Evolutionary conservation across 164 flowering plant species (phyloP).

Genomic region (Liquidambar formosana): DNA sequence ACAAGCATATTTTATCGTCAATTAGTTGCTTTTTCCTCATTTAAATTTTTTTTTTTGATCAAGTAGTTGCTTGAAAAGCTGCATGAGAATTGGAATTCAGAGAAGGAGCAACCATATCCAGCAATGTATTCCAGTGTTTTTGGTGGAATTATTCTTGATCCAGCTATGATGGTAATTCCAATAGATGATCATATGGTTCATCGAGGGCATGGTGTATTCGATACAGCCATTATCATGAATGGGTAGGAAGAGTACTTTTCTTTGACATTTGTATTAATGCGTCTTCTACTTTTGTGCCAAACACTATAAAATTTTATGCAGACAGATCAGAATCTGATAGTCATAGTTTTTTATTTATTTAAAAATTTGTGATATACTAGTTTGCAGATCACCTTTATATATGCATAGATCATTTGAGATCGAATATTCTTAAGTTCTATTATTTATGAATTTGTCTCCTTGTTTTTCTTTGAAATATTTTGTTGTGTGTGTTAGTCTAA

Average conservation of each 20-base stretch:
- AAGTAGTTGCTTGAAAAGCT: conserved; percentile 71
- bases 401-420: too few species aligned
- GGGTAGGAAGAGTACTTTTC: conserved; percentile 52
- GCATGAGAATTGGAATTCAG: conserved; percentile 57
- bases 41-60: not conserved
- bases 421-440: too few species aligned
- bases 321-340: too few species aligned
- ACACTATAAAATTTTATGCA: too few species aligned
- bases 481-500: too few species aligned
- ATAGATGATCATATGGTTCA: conserved; percentile 98
- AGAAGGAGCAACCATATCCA: conserved; percentile 63
- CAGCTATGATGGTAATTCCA: conserved; percentile 87
- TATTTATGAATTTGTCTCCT: too few species aligned
- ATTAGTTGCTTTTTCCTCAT: not conserved
- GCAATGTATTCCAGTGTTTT: conserved; percentile 86
- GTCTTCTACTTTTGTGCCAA: not conserved
- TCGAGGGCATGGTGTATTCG: conserved; percentile 93
- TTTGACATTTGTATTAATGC: not conserved
- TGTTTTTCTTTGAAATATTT: too few species aligned
- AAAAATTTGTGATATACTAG: too few species aligned
- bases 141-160: conserved; percentile 82
- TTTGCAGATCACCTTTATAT: too few species aligned
- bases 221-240: conserved; percentile 70
- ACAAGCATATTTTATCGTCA: too few species aligned
- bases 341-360: too few species aligned